Evolutionary conservation across 768 basidiomycete genomes (phyloP), one percentile per base, ranked within the genome.

Genomic region (Russula brevipes): DNA sequence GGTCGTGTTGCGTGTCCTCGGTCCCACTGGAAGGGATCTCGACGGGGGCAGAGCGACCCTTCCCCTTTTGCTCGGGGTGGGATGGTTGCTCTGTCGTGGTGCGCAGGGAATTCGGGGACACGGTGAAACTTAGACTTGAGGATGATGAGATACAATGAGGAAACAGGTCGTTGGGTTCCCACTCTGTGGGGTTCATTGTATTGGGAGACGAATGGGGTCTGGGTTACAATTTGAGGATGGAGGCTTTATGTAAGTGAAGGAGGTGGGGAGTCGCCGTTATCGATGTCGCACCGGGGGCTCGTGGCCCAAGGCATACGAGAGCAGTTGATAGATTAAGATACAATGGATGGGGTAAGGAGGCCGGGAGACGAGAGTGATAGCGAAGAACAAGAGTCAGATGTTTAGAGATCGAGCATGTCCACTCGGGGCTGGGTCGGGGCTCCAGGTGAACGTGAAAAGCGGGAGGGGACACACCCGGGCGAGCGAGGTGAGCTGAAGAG

Each of bases 41-140:
- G 72, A 85, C 70, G 19, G 85, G 83, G 67, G 76, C 79, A 31
- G 82, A 78, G 49, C 79, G 76, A 45, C 74, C 77, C 72, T 87
- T 86, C 57, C 85, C 85, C 72, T 87, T 86, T 67, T 69, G 76
- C 24, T 70, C 66, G 24, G 69, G 56, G 7, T 54, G 58, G 45
- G 47, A 30, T 24, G 55, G 36, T 49, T 60, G 52, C 55, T 55
- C 54, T 51, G 47, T 46, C 38, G 54, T 17, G 36, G 38, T 31
- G 24, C 19, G 8, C 3, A 46, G 9, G 12, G 59, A 12, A 47
- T 51, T 19, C 31, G 57, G n/a, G 30, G 60, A 54, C 35, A 54
- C 42, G 36, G 54, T 35, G 50, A 54, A 39, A 53, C 31, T 45
- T 49, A 30, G 19, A 41, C 7, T 60, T 19, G 57, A 33, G 53